Evolutionary conservation across 176 grass and related monocot genomes (phyloP).

Genomic region (Zea luxurians): DNA sequence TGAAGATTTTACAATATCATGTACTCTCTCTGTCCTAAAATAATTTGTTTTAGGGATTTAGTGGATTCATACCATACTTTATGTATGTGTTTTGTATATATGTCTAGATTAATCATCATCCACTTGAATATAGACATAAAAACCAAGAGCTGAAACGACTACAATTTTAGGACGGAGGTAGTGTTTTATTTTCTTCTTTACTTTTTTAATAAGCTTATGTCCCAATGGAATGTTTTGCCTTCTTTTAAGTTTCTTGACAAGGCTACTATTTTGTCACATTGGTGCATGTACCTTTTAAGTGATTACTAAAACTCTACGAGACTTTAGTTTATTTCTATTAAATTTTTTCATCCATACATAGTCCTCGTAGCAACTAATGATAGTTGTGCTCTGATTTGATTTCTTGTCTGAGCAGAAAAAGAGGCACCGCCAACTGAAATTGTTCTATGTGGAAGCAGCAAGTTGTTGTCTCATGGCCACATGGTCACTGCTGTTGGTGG

Average conservation of each 20-base stretch:
- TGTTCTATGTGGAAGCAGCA: constrained; percentile 73
- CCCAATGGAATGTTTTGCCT: not conserved
- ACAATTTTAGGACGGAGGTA: too few relatives aligned
- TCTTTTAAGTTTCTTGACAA: not conserved
- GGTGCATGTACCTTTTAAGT: not conserved
- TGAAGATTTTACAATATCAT: too few relatives aligned
- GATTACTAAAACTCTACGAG: not conserved
- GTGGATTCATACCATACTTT: too few relatives aligned
- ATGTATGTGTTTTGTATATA: too few relatives aligned
- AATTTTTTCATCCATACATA: not conserved
- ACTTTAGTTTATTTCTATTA: not conserved
- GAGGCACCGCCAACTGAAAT: constrained; percentile 78
- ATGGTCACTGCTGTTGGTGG: constrained; percentile 95
- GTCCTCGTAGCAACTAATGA: not conserved
- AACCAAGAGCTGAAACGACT: too few relatives aligned
- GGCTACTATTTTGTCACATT: not conserved
- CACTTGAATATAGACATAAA: too few relatives aligned
- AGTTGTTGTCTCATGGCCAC: constrained; percentile 45
- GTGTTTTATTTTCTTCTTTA: too few relatives aligned
- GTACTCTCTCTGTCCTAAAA: too few relatives aligned
- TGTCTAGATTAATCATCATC: too few relatives aligned
- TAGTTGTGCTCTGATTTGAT: not conserved
- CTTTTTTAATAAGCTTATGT: not conserved
- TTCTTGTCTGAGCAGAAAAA: constrained; percentile 55
- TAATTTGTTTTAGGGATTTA: too few relatives aligned